These are phyloP conservation scores for Macrophomina phaseolina DNA, from an alignment of 2,329 filamentous ascomycete species.

Conservation along the genomic window DNA sequence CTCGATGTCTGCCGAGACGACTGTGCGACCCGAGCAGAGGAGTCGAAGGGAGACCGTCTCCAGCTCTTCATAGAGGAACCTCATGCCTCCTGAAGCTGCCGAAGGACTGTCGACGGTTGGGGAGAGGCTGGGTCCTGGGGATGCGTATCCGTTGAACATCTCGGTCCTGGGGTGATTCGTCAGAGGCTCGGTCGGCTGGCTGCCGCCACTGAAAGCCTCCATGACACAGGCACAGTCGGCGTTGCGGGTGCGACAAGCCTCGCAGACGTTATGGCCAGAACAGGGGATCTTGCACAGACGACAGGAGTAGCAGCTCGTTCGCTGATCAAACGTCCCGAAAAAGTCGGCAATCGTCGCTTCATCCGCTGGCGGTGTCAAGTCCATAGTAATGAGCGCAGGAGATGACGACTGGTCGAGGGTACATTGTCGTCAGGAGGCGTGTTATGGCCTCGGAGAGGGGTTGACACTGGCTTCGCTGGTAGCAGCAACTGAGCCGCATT, in stretches of 20 bases:
- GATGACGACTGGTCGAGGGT: neutral
- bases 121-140: neutral
- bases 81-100: neutral
- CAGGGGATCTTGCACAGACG: slow-evolving; percentile 32
- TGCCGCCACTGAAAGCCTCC: slow-evolving; percentile 32
- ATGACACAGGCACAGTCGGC: slow-evolving; percentile 33
- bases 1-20: neutral
- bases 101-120: neutral
- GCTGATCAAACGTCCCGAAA: slow-evolving; percentile 1
- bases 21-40: neutral
- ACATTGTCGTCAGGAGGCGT: neutral
- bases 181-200: neutral
- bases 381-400: neutral
- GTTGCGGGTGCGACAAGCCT: slow-evolving; percentile 31
- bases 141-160: slow-evolving; percentile 1
- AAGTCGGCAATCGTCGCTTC: neutral
- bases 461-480: neutral
- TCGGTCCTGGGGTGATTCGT: neutral
- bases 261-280: slow-evolving; percentile 32
- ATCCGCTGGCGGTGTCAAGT: neutral
- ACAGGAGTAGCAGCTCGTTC: slow-evolving; percentile 33
- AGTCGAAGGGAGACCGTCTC: neutral
- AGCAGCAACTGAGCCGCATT: slow-evolving; percentile 8
- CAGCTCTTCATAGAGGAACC: slow-evolving; percentile 1
- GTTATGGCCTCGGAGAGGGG: neutral